phyloP scores from a whole-genome alignment of 768 basidiomycete genomes.

The Kondoa malvinella region DNA sequence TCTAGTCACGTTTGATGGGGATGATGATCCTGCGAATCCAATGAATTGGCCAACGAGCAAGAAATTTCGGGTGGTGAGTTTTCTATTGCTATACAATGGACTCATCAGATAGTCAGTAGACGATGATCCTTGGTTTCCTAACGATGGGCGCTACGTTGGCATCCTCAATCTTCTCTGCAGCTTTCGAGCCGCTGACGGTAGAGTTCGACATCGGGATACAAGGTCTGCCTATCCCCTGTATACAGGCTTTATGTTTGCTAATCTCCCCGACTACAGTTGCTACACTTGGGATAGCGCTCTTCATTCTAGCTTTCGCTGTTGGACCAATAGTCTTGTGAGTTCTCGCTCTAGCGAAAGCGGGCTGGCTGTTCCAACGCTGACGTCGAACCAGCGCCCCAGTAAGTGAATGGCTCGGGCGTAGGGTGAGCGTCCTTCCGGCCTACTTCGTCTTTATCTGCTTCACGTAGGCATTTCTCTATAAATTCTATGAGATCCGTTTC shows the following conservation, averaged over 20 bases:
- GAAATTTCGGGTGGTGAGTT: background rate
- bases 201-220: constrained; percentile 28
- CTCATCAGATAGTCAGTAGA: no score
- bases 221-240: no score
- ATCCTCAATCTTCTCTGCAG: constrained; percentile 29
- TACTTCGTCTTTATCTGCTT: constrained; percentile 32
- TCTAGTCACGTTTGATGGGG: constrained; percentile 15
- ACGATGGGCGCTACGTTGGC: constrained; percentile 32
- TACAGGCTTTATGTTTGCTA: constrained; percentile 10
- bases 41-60: constrained; percentile 26
- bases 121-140: constrained; percentile 28
- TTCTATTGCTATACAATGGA: no score
- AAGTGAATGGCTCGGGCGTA: constrained; percentile 30
- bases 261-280: no score
- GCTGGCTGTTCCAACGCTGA: no score
- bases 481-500: no score
- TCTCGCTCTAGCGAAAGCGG: no score
- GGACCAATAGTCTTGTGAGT: constrained; percentile 30
- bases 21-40: constrained; percentile 28
- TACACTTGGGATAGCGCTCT: no score
- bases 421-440: constrained; percentile 25
- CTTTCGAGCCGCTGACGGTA: constrained; percentile 22
- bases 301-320: constrained; percentile 12
- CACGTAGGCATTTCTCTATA: no score
- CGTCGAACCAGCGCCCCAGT: no score